Evolutionary conservation across 192 early-diverging fungal species (phyloP), one percentile per base, ranked within the genome.

Genomic region (Anaeromyces robustus): DNA sequence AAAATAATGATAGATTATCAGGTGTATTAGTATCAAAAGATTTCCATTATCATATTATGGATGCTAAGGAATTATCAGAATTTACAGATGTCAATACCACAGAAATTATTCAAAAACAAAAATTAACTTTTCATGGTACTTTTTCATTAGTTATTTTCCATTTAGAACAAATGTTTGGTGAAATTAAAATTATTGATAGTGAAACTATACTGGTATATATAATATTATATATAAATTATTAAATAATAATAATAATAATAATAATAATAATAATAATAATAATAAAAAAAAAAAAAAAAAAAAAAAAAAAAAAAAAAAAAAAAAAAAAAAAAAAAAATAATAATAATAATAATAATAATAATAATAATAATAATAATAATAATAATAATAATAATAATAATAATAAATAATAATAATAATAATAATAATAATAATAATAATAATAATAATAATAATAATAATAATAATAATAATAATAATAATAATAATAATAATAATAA

Each of bases 121-220:
- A 86, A 16, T 89, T 99, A 17, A 89, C 92, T 1, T 94, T 92
- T 79, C 88, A 90, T 59, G 94, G 93, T 18, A 90, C 77, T 22
- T 91, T 94, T 77, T 87, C 90, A 5, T 83, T 99, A 77, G 88
- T 99, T 28, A 90, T 89, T 80, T 95, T 94, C 89, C 95, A 98
- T 86, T 86, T 99, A 28, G 94, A 94, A 83, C 93, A 93, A 83
- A 96, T 98, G 95, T 99, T 94, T 92, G 97, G 96, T 77, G 82
- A 84, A 29, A 83, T 94, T 12, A 81, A 86, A 79, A 80, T 81
- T 77, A 79, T 81, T 29, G 81, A 12, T 81, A 87, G 41, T 89
- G 90, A 68, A 68, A 82, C 83, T 29, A 86, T 87, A 43, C 81
- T 86, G 78, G 78, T 18, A 52, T n/a, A 29, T 30, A 30, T 22